Base-by-base conservation (phyloP, 2,329 filamentous ascomycete genomes). In the Fusarium guadeloupense region DNA sequence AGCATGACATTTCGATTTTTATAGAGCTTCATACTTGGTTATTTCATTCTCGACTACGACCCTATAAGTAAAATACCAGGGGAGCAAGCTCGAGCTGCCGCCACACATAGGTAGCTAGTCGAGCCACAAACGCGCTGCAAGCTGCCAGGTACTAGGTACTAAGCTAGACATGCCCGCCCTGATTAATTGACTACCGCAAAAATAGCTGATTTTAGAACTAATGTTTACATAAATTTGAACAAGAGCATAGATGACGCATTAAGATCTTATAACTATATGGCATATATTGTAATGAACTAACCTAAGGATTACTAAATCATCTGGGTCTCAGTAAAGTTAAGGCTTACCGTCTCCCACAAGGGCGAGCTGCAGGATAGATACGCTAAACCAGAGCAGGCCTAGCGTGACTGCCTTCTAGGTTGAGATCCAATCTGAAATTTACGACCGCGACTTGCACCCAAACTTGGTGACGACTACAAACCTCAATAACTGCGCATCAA, bases 361-460 rank as follows among this genome's bases (percentile, higher is more conserved):
- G n/a, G n/a, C n/a, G n/a, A n/a, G n/a, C n/a, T n/a, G n/a, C n/a
- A n/a, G n/a, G n/a, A n/a, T n/a, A n/a, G n/a, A n/a, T n/a, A n/a
- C 39, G 9, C 53, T 60, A 62, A 49, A 33, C 60, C 41, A 25
- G 38, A 40, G 19, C 25, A 1, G 26, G 45, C 17, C 39, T 70
- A 69, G 62, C 37, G 52, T 8, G 12, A n/a, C 5, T 59, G 58
- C 64, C 59, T 69, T 45, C 54, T 46, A 65, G 55, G 67, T 64
- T 66, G 64, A 61, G 64, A 70, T 69, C n/a, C n/a, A n/a, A n/a
- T n/a, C 64, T 72, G 71, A 76, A 76, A 76, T 76, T 76, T 76
- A 72, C 69, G 66, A 68, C 68, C 60, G 67, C 70, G 67, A 68
- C 59, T 60, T 48, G 25, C 42, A 38, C 25, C 13, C 25, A 54